These are phyloP conservation scores for Sporothrix inflata DNA, from an alignment of 2,329 filamentous ascomycete genomes.

Conservation along the genomic window DNA sequence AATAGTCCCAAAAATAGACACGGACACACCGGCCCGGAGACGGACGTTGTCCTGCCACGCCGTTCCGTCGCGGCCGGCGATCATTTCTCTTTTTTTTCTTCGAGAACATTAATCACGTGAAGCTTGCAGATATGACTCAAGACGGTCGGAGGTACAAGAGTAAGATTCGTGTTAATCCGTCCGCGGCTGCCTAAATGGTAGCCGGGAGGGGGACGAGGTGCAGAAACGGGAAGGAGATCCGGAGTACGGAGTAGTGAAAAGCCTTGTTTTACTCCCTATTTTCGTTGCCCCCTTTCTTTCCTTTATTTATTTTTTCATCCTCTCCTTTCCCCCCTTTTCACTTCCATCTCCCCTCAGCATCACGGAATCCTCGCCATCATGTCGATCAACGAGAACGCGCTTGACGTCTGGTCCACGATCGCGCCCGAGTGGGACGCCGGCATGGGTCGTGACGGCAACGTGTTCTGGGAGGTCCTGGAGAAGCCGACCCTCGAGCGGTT, in stretches of 20 bases:
- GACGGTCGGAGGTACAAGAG: background rate
- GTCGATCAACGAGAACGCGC: constrained; percentile 32
- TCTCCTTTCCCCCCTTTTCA: background rate
- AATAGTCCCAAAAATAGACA: background rate
- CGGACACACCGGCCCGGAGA: background rate
- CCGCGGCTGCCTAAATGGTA: constrained; percentile 10
- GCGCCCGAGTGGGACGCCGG: constrained; percentile 48
- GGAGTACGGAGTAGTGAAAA: too few species aligned
- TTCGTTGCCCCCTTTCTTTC: background rate
- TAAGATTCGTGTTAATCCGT: background rate
- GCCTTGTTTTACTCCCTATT: background rate
- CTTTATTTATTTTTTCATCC: background rate
- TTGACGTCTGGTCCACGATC: constrained; percentile 47
- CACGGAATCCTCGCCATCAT: constrained; percentile 1
- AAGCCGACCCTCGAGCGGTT: constrained; percentile 47
- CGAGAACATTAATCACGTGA: background rate
- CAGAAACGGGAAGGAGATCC: constrained; percentile 11
- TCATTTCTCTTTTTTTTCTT: background rate
- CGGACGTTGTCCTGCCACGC: background rate
- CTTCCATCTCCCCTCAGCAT: background rate
- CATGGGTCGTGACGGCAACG: constrained; percentile 48
- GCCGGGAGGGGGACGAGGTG: background rate
- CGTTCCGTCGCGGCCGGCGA: background rate
- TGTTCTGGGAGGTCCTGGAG: constrained; percentile 50
- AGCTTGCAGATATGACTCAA: constrained; percentile 3